Base-by-base conservation (phyloP, 1,284 basidiomycete species). In the Cutaneotrichosporon cutaneum region DNA sequence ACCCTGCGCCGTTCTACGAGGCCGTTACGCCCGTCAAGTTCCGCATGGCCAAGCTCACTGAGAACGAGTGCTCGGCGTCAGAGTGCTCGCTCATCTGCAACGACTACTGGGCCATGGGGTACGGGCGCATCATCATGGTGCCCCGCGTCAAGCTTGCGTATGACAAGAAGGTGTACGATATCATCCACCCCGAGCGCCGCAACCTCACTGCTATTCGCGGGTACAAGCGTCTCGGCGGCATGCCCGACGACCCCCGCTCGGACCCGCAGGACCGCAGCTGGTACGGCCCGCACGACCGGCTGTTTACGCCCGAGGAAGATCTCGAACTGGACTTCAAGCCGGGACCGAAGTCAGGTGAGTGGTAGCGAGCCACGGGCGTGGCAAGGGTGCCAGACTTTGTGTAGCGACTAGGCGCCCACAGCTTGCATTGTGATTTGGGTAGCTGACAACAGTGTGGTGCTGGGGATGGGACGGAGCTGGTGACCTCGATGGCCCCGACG, bases 381-480 rank as follows among this genome's bases (percentile, higher is more conserved):
- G 33, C 50, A 18, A 8, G 30, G 39, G 53, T 18, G 16, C 18
- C n/a, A n/a, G n/a, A n/a, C n/a, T n/a, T n/a, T n/a, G n/a, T n/a
- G n/a, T n/a, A n/a, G n/a, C n/a, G n/a, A n/a, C n/a, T n/a, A n/a
- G n/a, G n/a, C n/a, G n/a, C n/a, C n/a, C n/a, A 32, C n/a, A 32
- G 21, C 30, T 30, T 30, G 30, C n/a, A n/a, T n/a, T n/a, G 30
- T 5, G 30, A 30, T 30, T 6, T n/a, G n/a, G n/a, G n/a, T 21
- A 53, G 36, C 59, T 54, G 45, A 60, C 63, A 9, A 27, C 74
- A 94, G 93, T 95, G 9, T 96, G 93, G 93, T 96, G 93, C 76
- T 96, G 94, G 94, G 94, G 94, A 24, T 97, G 94, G 94, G 94
- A 97, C 74, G 94, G 94, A 39, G 94, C 94, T 3, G 94, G 94